A percentile compares a stretch with the other conserved stretches of the same genome.
These are phyloP conservation scores for Tothia fuscella DNA, from an alignment of 2,329 filamentous ascomycete genomes.

Conservation along the genomic window DNA sequence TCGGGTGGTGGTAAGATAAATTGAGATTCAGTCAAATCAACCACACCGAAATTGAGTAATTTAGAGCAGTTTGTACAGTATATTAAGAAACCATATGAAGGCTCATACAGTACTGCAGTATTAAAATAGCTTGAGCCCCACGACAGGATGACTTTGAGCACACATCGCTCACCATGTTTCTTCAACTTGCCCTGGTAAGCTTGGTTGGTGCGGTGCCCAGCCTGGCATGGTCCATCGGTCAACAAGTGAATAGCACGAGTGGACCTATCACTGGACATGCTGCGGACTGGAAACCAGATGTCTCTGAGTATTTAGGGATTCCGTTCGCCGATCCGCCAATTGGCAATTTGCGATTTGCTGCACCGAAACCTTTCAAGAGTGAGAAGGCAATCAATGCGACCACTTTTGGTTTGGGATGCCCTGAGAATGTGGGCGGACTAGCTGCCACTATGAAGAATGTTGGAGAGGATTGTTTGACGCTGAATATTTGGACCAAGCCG, in stretches of 20 bases:
- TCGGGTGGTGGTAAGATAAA: too few relatives aligned
- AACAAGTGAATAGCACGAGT: constrained; percentile 15
- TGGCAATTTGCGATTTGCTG: constrained; percentile 18
- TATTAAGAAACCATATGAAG: too few relatives aligned
- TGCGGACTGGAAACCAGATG: constrained; percentile 10
- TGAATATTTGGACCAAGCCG: constrained; percentile 13
- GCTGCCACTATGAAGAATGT: not conserved
- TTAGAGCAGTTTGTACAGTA: too few relatives aligned
- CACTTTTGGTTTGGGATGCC: constrained; percentile 11
- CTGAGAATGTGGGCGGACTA: constrained; percentile 2
- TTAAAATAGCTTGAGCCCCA: too few relatives aligned
- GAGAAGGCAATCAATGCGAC: constrained; percentile 12
- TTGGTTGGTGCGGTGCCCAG: not conserved
- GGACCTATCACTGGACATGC: constrained; percentile 17
- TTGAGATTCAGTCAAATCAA: too few relatives aligned
- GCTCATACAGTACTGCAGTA: too few relatives aligned
- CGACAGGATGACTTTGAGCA: too few relatives aligned
- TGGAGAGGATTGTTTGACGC: constrained; percentile 11
- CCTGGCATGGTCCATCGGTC: constrained; percentile 3
- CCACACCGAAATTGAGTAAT: too few relatives aligned
- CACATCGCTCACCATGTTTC: too few relatives aligned
- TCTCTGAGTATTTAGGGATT: constrained; percentile 20
- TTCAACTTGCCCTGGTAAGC: too few relatives aligned
- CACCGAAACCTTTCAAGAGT: constrained; percentile 15
- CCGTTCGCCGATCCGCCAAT: constrained; percentile 18